Evolutionary conservation across 2,329 filamentous ascomycete species (phyloP).

Genomic region (Aspergillus novoparasiticus): DNA sequence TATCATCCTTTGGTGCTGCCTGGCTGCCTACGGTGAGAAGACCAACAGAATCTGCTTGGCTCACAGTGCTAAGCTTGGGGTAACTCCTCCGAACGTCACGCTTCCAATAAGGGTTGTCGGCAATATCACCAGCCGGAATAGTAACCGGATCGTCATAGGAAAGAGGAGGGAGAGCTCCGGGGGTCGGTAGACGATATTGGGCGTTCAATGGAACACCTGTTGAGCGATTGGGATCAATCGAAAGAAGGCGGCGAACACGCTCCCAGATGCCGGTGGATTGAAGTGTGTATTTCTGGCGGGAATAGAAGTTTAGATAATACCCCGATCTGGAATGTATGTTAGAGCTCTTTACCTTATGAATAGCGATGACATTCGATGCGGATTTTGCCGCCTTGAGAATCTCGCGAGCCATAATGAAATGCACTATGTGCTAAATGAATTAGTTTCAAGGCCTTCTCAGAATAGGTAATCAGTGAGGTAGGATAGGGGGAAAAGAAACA

Average conservation of each 20-base stretch:
- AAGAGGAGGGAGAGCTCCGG: constrained; percentile 69
- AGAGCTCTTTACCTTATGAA: constrained; percentile 37
- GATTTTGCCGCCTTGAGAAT: constrained; percentile 43
- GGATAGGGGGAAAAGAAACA: too few relatives aligned
- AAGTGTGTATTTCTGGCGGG: constrained; percentile 85
- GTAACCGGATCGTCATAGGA: constrained; percentile 82
- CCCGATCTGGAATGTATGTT: background rate
- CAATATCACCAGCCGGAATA: constrained; percentile 79
- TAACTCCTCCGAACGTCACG: constrained; percentile 84
- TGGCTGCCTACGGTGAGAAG: constrained; percentile 84
- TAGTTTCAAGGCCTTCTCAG: background rate
- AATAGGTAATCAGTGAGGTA: background rate
- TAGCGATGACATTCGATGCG: constrained; percentile 39
- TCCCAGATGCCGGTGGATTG: constrained; percentile 91
- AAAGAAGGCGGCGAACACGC: constrained; percentile 72
- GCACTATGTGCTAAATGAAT: constrained; percentile 25
- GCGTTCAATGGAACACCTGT: constrained; percentile 91
- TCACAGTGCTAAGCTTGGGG: constrained; percentile 76
- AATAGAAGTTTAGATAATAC: background rate
- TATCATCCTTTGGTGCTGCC: constrained; percentile 75
- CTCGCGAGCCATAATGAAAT: constrained; percentile 38
- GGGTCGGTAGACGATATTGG: constrained; percentile 85
- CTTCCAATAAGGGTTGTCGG: constrained; percentile 96
- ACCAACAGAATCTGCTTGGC: constrained; percentile 81
- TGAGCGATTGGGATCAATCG: constrained; percentile 84